Base-by-base conservation (phyloP, 345 rosid species). In the Sisymbrium altissimum region DNA sequence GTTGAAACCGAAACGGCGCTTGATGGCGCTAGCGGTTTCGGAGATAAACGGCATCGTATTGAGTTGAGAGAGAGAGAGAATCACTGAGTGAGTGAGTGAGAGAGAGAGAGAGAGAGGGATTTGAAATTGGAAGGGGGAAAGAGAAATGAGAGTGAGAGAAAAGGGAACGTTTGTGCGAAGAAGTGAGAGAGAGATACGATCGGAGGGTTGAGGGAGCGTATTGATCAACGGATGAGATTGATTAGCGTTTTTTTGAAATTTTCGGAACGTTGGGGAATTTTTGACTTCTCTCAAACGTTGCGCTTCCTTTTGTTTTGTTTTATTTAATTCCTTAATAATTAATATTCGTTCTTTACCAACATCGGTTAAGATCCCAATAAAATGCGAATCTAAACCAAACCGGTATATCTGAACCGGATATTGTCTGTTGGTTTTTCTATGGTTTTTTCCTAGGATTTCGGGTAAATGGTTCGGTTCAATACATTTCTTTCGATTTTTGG, bases 1-100 rank as follows among this genome's bases (percentile, higher is more conserved):
- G 62, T 84, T 86, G 80, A 92, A 95, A 15, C 99, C 97, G 70
- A 92, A 89, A 38, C 98, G 84, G 81, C 88, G 82, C 88, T 85
- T 92, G 58, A 87, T 83, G 19, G 94, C 97, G 56, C 93, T 90
- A 21, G 94, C 90, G 5, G 91, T 84, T 65, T 96, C 98, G 2
- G 91, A 84, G 17, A 89, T 70, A 58, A 92, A 86, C 77, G 97
- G 90, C 98, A 92, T 92, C 32, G 29, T 41, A 65, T 9, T 66
- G 19, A 32, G 23, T 33, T n/a, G n/a, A 35, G 30, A 13, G 40
- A 62, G 69, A 32, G 73, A 15, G 55, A 13, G 18, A 60, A 46
- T 30, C 32, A 45, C 58, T 27, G 69, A 29, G 59, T 17, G 69
- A 29, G 59, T 4, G 6, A 64, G 0, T 27, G 71, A 14, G 45